Base-by-base conservation (phyloP, 768 basidiomycete genomes). In the Auricularia auricula-judae region DNA sequence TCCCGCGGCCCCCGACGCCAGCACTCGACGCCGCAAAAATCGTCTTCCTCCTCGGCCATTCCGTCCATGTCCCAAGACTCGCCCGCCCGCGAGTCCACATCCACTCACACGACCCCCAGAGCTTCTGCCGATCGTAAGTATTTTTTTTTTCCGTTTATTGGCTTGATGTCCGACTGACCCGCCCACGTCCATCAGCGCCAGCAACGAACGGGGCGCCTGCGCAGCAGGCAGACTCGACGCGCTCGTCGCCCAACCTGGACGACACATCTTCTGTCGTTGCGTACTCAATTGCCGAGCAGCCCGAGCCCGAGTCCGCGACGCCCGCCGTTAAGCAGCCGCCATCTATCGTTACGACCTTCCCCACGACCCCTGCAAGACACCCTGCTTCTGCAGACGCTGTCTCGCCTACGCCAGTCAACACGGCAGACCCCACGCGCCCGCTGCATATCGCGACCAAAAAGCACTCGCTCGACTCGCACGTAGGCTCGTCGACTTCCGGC, bases 401-500 rank as follows among this genome's bases (percentile, higher is more conserved):
- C 8, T 42, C 39, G 8, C 39, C 56, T 1, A 29, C 56, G 23
- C 47, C 56, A 33, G 56, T 33, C 29, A 59, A 29, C 56, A 10
- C 56, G 5, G 12, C 56, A 59, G 56, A 59, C 21, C 11, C 51
- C 47, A n/a, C 53, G 33, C 66, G 21, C 23, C 54, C 44, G 23
- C 43, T 36, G 33, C 43, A 44, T 4, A 64, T n/a, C 56, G 21
- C 18, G 36, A 64, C 10, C 39, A 35, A 61, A 29, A 62, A 29
- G 43, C 36, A 35, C n/a, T 61, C 36, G 63, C 64, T 54, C 42
- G 35, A 60, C 64, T 63, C 62, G 42, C 58, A 58, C 53, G n/a
- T 12, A 18, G 54, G n/a, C 29, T 53, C 16, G 63, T 58, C 51
- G 2, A 2, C 29, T 62, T 59, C 62, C 29, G 63, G 34, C 58